Evolutionary conservation across 1,284 basidiomycete genomes (phyloP), one percentile per base, ranked within the genome.

Genomic region (Ustilago curta): DNA sequence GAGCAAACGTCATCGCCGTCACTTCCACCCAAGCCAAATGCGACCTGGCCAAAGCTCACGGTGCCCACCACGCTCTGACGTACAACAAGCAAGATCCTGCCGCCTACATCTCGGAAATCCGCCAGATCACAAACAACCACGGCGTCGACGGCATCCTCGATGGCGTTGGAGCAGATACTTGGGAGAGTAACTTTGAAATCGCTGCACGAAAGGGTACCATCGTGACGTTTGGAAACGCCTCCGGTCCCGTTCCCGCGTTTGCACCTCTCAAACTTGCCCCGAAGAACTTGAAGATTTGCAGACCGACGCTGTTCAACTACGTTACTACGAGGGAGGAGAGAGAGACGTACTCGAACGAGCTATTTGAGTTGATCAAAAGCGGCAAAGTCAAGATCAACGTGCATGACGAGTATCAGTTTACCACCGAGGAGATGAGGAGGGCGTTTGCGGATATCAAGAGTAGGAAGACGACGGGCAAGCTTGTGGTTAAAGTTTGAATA

Each of bases 1-100:
- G 96, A 16, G 95, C 92, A 1, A 91, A 90, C 11, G 93, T 97
- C 25, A 97, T 99, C 78, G 96, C 93, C 2, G 97, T 95, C n/a
- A 93, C 93, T 1, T 96, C 94, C 2, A 93, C 91, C 0, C 84
- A 87, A 23, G 92, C 90, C 80, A 99, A 99, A 85, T 93, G 93
- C 4, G 89, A 89, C 54, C 83, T 95, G n/a, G 95, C 93, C 9
- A 91, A 89, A 77, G 86, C 87, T 50, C 88, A 92, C 76, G 96
- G 96, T 16, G 94, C 94, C 0, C 90, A 93, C 81, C 90, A 95
- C 83, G 92, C 97, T 45, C 91, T 98, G 68, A 84, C 94, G 54
- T 94, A 96, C 84, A 89, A 89, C 45, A 78, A 84, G 40, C 52
- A 55, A 23, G 49, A 59, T 39, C 59, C 77, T 9, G 55, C 55